Base-by-base conservation (phyloP, 2,329 filamentous ascomycete species). In the Fusarium heterosporum region DNA sequence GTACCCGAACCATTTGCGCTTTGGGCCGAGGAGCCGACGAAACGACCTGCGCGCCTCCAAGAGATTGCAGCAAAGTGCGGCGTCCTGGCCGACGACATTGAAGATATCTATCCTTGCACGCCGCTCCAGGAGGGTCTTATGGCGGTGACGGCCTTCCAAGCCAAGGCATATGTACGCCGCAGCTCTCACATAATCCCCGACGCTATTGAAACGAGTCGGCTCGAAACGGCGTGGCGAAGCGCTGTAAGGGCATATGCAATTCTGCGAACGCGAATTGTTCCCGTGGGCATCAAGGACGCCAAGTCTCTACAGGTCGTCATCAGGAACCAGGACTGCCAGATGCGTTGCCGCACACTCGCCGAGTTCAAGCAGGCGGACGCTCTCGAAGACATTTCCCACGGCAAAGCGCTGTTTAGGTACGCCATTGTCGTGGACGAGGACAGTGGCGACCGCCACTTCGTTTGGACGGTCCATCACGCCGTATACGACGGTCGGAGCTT, bases 291-390 rank as follows among this genome's bases (percentile, higher is more conserved):
- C 48, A 51, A 51, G 36, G 48, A 51, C 26, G 48, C 48, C 48
- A 51, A 51, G 38, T 51, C 48, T 51, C 48, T 51, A 14, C 48
- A 51, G 48, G 48, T 51, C 48, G 48, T 51, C 48, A 51, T 51
- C 36, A 51, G 26, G 36, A 51, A 51, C 38, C 48, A 51, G 38
- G 48, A 51, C 48, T 51, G 48, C 28, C 48, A 51, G 28, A 26
- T 51, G 36, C 48, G 28, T 51, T 41, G 36, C 48, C 48, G 36
- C 17, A 51, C 48, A 51, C 28, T 51, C 36, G 36, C 48, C 48
- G 48, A 51, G 38, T 51, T 51, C 38, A 51, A 51, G 48, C 48
- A 51, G 48, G 48, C 48, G 26, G 48, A 51, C n/a, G 48, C 48
- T 41, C 48, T 51, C 28, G 48, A 51, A 36, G 48, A 41, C 26